Base-by-base conservation (phyloP, 441 rosid genomes). In the Isatis lusitanica region DNA sequence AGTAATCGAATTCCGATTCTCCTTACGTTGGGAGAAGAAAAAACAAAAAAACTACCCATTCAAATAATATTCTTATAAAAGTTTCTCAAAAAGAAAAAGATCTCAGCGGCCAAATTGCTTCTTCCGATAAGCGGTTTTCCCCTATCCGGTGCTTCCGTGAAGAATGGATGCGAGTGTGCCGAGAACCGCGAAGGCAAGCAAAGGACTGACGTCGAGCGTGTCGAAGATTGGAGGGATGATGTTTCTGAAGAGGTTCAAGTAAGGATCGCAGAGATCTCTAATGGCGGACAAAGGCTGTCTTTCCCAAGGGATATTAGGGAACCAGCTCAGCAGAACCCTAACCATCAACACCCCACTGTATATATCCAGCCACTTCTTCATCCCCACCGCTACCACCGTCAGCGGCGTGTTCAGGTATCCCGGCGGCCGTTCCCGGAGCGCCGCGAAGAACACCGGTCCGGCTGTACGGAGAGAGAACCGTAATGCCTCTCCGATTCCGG, bases 241-340 rank as follows among this genome's bases (percentile, higher is more conserved):
- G 35, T 87, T 87, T 81, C 96, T 83, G 48, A 92, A 92, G 74
- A 92, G 80, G 69, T 84, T 90, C 81, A 92, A 71, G 47, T 90
- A 90, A 4, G 96, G 97, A 72, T 90, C 97, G n/a, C 93, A 90
- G 5, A 92, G 83, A 77, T 88, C 94, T 72, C 91, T 78, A 1
- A 90, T 86, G 1, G 96, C 97, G 1, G 94, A 86, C 47, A 91
- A 70, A 0, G 97, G 96, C 79, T 90, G 98, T 39, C 88, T 74
- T 11, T 92, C 92, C 96, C 96, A 90, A 1, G 91, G 92, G 30
- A 88, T 83, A 71, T 90, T 92, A 0, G 96, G 97, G 79, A 92
- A 92, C 97, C 94, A 92, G 70, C 94, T 87, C 5, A 90, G 92
- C 79, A 92, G 81, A 64, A 92, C 91, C 89, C 96, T 84, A 53